These are phyloP conservation scores for Exophiala bonariae DNA, from an alignment of 2,329 filamentous ascomycete genomes.

Conservation along the genomic window DNA sequence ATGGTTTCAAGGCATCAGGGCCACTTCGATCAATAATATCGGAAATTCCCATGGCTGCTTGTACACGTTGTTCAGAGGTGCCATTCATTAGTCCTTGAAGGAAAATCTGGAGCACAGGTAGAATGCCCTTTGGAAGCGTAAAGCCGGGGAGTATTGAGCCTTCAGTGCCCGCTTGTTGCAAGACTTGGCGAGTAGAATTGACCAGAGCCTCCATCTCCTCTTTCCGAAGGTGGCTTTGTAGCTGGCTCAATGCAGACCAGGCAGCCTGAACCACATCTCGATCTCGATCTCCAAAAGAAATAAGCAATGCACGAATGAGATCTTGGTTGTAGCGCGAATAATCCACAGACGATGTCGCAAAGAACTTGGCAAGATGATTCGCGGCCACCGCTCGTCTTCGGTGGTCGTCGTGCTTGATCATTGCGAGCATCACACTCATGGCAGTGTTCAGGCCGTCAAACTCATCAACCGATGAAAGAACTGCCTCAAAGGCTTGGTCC, in stretches of 20 bases:
- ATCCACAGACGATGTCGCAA: conserved; percentile 75
- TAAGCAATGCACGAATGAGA: conserved; percentile 83
- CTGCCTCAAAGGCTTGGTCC: conserved; percentile 78
- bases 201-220: conserved; percentile 98
- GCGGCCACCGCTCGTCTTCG: conserved; percentile 76
- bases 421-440: conserved; percentile 86
- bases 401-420: conserved; percentile 93
- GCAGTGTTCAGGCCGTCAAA: conserved; percentile 92
- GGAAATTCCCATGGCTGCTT: conserved; percentile 88
- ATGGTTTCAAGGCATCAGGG: conserved; percentile 83
- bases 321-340: conserved; percentile 96
- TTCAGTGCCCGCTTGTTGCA: conserved; percentile 84
- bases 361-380: conserved; percentile 81
- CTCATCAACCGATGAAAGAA: conserved; percentile 90
- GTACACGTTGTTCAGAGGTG: conserved; percentile 84
- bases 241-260: conserved; percentile 81
- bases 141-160: conserved; percentile 87
- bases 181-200: conserved; percentile 77
- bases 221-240: conserved; percentile 88
- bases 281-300: conserved; percentile 89
- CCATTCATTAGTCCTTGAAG: conserved; percentile 97
- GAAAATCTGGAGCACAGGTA: conserved; percentile 93
- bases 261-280: conserved; percentile 81
- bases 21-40: conserved; percentile 94
- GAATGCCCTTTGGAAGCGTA: conserved; percentile 90